Base-by-base conservation (phyloP, 179 eudicot species). In the Dionaea muscipula region DNA sequence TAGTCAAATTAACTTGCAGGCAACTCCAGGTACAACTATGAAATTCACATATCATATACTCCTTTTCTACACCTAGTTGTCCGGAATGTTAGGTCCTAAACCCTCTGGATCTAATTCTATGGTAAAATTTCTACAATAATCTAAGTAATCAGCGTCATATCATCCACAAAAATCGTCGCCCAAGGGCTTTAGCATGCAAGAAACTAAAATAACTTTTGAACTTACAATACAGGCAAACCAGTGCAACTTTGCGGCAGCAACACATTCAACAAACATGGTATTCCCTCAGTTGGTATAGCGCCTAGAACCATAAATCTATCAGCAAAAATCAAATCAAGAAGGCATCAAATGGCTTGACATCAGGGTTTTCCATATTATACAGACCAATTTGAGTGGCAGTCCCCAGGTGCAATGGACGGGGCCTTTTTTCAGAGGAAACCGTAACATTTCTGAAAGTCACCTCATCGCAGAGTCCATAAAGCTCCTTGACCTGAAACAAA, bases 341-440 rank as follows among this genome's bases (percentile, higher is more conserved):
- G 19, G 31, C 6, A 24, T 2, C 15, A 8, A 8, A 37, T 7
- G 43, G 24, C 19, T 21, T n/a, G 26, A 51, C 31, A 26, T 31
- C 22, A 26, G 12, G 8, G 2, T 17, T 44, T 12, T 23, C 16
- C 26, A 62, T 21, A 59, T 6, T 35, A 48, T 23, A 65, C 84
- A 26, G 52, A 93, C 98, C 99, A 63, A 93, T 93, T 75, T 88
- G 96, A 57, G 99, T 84, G 51, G 99, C 99, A 41, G 99, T 85
- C 68, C 96, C 99, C 23, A 93, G 71, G 76, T 85, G 83, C 67
- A 93, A 75, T 57, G 99, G 83, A 49, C 75, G 84, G 26, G 99
- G 99, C 78, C 86, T 81, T 50, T 75, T 70, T 61, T 88, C 94
- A 57, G 93, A 79, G 64, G 76, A 47, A 71, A 88, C 75, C 18